A percentile compares a stretch with the other conserved stretches of the same genome.
These are phyloP conservation scores for Polyporus tsugae DNA, from an alignment of 1,284 basidiomycete genomes.

Conservation along the genomic window DNA sequence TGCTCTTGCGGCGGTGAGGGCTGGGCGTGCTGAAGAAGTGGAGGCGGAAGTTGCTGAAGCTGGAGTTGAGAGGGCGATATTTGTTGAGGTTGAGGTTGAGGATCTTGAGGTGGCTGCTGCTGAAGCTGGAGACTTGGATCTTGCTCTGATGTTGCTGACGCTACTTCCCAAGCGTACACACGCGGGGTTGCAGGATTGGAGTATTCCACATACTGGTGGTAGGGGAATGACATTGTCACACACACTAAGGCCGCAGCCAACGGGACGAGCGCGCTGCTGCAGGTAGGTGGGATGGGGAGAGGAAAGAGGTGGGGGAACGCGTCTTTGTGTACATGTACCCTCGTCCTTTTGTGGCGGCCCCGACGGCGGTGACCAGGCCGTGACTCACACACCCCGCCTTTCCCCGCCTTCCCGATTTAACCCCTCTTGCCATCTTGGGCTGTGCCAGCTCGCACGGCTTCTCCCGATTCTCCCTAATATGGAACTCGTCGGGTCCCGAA, in stretches of 20 bases:
- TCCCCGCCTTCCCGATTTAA: not conserved
- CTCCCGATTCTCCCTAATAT: slow-evolving; percentile 15
- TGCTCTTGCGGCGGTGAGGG: slow-evolving; percentile 21
- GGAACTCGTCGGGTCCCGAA: slow-evolving; percentile 22
- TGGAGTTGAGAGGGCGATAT: slow-evolving; percentile 27
- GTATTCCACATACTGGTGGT: slow-evolving; percentile 34
- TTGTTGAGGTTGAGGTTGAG: slow-evolving; percentile 19
- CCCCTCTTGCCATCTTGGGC: slow-evolving; percentile 12
- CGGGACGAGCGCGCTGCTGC: slow-evolving; percentile 20
- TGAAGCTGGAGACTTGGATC: slow-evolving; percentile 29
- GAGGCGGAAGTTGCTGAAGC: slow-evolving; percentile 26
- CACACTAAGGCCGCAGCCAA: slow-evolving; percentile 17
- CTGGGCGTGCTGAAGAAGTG: slow-evolving; percentile 17
- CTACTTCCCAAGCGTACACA: slow-evolving; percentile 36
- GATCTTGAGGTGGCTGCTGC: slow-evolving; percentile 22
- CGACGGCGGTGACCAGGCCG: slow-evolving; percentile 28
- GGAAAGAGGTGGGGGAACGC: slow-evolving; percentile 5
- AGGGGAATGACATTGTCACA: slow-evolving; percentile 37
- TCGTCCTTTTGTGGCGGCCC: slow-evolving; percentile 30
- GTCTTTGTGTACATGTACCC: slow-evolving; percentile 13
- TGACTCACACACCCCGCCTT: slow-evolving; percentile 17
- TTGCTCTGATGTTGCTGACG: slow-evolving; percentile 31
- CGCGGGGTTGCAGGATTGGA: slow-evolving; percentile 36
- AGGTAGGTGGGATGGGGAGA: slow-evolving; percentile 22
- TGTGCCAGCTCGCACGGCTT: slow-evolving; percentile 14